These are phyloP conservation scores for Neofusicoccum cordaticola DNA, from an alignment of 2,329 filamentous ascomycete genomes.

Conservation along the genomic window DNA sequence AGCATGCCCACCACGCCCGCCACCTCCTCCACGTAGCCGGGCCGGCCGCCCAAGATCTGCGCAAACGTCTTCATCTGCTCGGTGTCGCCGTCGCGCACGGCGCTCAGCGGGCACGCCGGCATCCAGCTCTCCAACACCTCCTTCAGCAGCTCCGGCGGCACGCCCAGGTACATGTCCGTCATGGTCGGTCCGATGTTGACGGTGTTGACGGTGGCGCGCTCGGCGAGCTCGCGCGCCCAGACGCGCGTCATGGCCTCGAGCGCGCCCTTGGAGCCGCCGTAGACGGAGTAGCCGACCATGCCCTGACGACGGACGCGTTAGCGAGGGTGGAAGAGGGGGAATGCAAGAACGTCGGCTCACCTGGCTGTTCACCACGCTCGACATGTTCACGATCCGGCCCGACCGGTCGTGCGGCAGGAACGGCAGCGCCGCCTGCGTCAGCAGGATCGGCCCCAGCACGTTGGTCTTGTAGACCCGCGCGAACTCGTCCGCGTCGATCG, in stretches of 20 bases:
- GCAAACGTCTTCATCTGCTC: neutral
- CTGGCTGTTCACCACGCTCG: constrained; percentile 1
- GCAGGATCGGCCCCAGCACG: constrained; percentile 15
- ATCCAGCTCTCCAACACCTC: constrained; percentile 6
- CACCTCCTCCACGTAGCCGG: constrained; percentile 15
- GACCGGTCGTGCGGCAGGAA: constrained; percentile 5
- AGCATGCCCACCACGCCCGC: constrained; percentile 7
- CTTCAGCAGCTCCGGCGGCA: neutral
- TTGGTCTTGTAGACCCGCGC: constrained; percentile 10
- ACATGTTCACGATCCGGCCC: constrained; percentile 15
- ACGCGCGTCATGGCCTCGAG: constrained; percentile 17
- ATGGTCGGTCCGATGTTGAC: constrained; percentile 18
- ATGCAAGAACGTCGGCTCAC: neutral
- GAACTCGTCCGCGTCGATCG: neutral
- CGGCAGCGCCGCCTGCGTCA: constrained; percentile 13
- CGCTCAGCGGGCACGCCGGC: neutral
- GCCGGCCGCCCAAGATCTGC: neutral
- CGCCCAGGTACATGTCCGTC: constrained; percentile 18
- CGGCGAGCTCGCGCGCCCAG: constrained; percentile 15
- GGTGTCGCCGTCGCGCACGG: neutral
- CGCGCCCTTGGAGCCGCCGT: constrained; percentile 17
- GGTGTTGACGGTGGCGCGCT: constrained; percentile 17
- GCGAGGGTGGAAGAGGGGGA: too few species aligned
- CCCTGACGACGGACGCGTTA: neutral
- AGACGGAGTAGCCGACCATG: neutral